Percentiles rank a stretch among this genome's conserved stretches.
Conservation (phyloP, 2,329 filamentous ascomycete species). For the Plenodomus tracheiphilus region DNA sequence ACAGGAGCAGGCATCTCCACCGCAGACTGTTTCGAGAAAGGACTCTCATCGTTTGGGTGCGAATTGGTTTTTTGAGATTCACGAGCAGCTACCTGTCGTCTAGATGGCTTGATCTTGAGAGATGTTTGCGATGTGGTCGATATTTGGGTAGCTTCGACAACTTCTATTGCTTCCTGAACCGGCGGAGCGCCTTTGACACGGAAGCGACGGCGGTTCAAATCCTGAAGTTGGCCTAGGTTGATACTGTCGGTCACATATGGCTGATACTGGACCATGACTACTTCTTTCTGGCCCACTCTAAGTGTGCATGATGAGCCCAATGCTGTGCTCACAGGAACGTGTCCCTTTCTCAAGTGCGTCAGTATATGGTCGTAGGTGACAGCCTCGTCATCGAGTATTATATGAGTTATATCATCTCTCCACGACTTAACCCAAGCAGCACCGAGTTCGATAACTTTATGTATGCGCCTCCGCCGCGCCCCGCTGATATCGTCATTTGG, state of each 20-base stretch:
- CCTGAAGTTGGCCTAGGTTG: conserved; percentile 45
- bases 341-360: conserved; percentile 55
- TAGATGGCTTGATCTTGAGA: conserved; percentile 55
- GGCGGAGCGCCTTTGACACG: conserved; percentile 56
- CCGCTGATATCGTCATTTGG: conserved; percentile 76
- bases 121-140: conserved; percentile 40
- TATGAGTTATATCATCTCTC: conserved; percentile 66
- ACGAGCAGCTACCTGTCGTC: conserved; percentile 45
- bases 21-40: conserved; percentile 10
- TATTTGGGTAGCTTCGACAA: conserved; percentile 4
- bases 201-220: conserved; percentile 64
- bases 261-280: conserved; percentile 55
- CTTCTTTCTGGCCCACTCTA: conserved; percentile 31
- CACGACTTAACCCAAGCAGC: conserved; percentile 69
- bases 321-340: conserved; percentile 51
- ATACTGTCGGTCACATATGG: conserved; percentile 52
- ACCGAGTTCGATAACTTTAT: conserved; percentile 66
- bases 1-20: conserved; percentile 3
- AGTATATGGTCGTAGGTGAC: conserved; percentile 68
- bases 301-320: background rate
- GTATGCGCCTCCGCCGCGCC: conserved; percentile 70
- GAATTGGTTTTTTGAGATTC: conserved; percentile 42
- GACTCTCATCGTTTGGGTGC: conserved; percentile 41
- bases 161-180: conserved; percentile 1
- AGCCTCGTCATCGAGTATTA: conserved; percentile 71